Evolutionary conservation across 148 eudicot genomes (phyloP).

Genomic region (Rhododendron molle): DNA sequence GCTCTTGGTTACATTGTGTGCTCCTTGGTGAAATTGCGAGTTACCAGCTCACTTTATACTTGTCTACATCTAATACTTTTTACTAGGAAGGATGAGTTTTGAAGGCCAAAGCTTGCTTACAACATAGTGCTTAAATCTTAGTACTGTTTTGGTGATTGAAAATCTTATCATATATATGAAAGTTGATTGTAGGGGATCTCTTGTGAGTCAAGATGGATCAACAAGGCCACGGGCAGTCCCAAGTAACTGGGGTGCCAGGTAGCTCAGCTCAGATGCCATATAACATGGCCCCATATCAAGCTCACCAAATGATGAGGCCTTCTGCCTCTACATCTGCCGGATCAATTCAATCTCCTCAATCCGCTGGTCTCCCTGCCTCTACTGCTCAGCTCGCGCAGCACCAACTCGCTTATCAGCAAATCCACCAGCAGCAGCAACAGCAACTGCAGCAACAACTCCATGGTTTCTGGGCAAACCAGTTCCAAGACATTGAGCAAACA

Average conservation of each 20-base stretch:
- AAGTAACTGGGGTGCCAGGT: slow-evolving; percentile 25
- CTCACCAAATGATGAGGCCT: slow-evolving; percentile 33
- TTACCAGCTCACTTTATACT: background rate
- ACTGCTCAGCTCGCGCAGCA: slow-evolving; percentile 22
- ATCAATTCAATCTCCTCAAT: slow-evolving; percentile 18
- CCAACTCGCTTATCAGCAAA: slow-evolving; percentile 30
- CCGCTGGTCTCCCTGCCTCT: slow-evolving; percentile 8
- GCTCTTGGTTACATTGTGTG: background rate
- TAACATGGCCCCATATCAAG: slow-evolving; percentile 24
- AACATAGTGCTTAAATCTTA: background rate
- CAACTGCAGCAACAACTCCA: slow-evolving; percentile 30
- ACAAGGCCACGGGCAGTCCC: slow-evolving; percentile 43
- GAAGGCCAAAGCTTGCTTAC: background rate
- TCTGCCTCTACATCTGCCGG: slow-evolving; percentile 28
- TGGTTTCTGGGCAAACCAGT: slow-evolving; percentile 31
- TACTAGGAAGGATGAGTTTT: background rate
- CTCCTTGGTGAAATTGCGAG: background rate
- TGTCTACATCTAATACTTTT: background rate
- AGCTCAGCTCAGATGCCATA: slow-evolving; percentile 38
- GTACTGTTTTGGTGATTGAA: background rate
- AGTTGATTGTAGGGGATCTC: background rate
- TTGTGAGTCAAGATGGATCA: slow-evolving; percentile 32
- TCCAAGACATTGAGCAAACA: slow-evolving; percentile 25
- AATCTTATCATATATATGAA: background rate
- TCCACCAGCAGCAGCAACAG: slow-evolving; percentile 28